Conservation (phyloP, 768 basidiomycete species). For the Trametes punicea region DNA sequence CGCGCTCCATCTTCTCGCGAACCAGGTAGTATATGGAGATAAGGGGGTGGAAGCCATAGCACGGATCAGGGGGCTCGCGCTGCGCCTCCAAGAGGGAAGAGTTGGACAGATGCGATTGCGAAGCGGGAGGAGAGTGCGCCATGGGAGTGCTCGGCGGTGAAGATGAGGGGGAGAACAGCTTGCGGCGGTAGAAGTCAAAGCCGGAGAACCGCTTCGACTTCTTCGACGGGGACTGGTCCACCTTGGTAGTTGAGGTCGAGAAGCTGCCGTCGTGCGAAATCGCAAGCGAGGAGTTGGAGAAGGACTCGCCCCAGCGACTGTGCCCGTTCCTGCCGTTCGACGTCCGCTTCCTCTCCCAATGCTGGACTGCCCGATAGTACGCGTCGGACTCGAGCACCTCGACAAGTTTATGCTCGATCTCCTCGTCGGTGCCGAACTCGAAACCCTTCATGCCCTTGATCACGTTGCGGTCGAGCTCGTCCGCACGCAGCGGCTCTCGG, state of each 20-base stretch:
- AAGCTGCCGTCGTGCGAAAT: slow-evolving; percentile 49
- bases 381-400: slow-evolving; percentile 73
- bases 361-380: slow-evolving; percentile 68
- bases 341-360: slow-evolving; percentile 71
- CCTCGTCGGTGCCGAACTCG: slow-evolving; percentile 88
- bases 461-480: slow-evolving; percentile 85
- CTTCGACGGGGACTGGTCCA: slow-evolving; percentile 38
- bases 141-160: slow-evolving; percentile 52
- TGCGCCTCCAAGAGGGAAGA: slow-evolving; percentile 44
- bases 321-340: slow-evolving; percentile 38
- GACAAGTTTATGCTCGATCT: slow-evolving; percentile 73
- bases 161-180: slow-evolving; percentile 64
- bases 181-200: slow-evolving; percentile 91
- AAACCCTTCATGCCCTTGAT: slow-evolving; percentile 93
- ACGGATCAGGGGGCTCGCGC: slow-evolving; percentile 69
- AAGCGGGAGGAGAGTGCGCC: slow-evolving; percentile 56
- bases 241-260: slow-evolving; percentile 31
- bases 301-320: slow-evolving; percentile 48
- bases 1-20: slow-evolving; percentile 92
- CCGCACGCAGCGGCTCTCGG: slow-evolving; percentile 83
- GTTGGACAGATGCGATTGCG: slow-evolving; percentile 52
- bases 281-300: slow-evolving; percentile 69
- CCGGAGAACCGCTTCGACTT: slow-evolving; percentile 88
- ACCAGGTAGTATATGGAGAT: slow-evolving; percentile 97
- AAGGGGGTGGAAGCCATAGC: slow-evolving; percentile 89